Conservation (phyloP, 148 eudicot species). For the Selenicereus undatus region DNA sequence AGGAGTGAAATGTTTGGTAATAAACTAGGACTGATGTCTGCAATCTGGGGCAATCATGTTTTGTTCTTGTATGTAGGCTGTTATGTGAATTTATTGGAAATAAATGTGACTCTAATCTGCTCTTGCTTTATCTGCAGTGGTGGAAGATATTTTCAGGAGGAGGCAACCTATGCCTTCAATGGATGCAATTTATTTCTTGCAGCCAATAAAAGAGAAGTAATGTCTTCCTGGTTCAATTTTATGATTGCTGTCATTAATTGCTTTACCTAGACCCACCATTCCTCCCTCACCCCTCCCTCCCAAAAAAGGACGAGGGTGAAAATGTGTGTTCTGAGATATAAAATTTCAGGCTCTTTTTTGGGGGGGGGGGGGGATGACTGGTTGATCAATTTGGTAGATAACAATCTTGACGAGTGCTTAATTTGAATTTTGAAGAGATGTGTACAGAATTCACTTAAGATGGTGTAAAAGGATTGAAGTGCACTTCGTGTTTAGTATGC, state of each 20-base stretch:
- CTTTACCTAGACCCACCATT: neutral
- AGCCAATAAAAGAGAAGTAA: constrained; percentile 96
- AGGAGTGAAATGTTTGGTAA: neutral
- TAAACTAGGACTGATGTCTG: neutral
- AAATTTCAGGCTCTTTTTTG: too few relatives aligned
- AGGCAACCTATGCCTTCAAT: constrained; percentile 91
- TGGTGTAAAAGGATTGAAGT: too few relatives aligned
- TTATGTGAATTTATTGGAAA: neutral
- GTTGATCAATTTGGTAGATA: too few relatives aligned
- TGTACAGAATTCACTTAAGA: too few relatives aligned
- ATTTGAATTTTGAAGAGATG: too few relatives aligned
- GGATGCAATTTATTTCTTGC: constrained; percentile 95
- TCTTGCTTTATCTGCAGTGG: constrained; percentile 54
- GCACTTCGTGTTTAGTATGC: too few relatives aligned
- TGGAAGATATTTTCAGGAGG: constrained; percentile 95
- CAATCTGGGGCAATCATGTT: neutral
- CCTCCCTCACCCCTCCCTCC: too few relatives aligned
- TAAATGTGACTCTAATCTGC: neutral
- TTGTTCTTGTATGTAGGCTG: neutral
- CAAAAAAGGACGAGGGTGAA: too few relatives aligned
- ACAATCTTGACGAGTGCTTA: too few relatives aligned
- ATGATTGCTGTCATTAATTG: neutral
- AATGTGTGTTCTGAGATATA: too few relatives aligned
- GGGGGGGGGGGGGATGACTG: too few relatives aligned
- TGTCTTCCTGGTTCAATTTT: constrained; percentile 4